These are phyloP conservation scores for Lycium ferocissimum DNA, from an alignment of 257 asterid species.

Conservation along the genomic window DNA sequence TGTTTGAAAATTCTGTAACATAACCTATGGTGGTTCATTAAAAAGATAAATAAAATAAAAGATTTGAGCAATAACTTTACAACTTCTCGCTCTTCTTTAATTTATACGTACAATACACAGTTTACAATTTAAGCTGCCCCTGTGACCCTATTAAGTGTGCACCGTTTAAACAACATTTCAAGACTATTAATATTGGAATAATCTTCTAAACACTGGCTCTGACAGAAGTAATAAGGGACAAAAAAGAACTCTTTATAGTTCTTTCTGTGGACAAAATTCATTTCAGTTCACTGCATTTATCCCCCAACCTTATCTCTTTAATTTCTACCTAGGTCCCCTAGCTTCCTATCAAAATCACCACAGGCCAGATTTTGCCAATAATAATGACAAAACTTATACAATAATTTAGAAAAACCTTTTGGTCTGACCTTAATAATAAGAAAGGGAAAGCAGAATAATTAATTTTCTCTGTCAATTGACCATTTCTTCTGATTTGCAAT, in stretches of 20 bases:
- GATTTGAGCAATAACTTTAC: no score
- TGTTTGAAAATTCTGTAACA: no score
- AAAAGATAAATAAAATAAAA: no score
- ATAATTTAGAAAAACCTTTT: background rate
- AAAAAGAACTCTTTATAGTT: background rate
- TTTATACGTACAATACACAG: background rate
- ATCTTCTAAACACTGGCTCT: background rate
- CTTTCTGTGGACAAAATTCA: constrained; percentile 7
- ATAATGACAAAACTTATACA: background rate
- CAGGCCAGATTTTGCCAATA: background rate
- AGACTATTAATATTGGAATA: background rate
- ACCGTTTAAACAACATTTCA: background rate
- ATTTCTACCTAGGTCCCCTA: background rate
- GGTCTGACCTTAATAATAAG: background rate
- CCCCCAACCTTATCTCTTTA: background rate
- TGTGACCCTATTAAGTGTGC: background rate
- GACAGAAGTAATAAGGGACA: constrained; percentile 9
- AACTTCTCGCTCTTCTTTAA: background rate
- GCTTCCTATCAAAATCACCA: background rate
- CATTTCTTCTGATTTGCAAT: background rate
- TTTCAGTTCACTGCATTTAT: constrained; percentile 19
- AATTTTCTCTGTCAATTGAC: background rate
- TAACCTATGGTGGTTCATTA: no score
- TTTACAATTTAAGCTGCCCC: background rate
- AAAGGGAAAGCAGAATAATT: background rate